phyloP scores from a whole-genome alignment of 345 rosid genomes.

The Punica granatum region DNA sequence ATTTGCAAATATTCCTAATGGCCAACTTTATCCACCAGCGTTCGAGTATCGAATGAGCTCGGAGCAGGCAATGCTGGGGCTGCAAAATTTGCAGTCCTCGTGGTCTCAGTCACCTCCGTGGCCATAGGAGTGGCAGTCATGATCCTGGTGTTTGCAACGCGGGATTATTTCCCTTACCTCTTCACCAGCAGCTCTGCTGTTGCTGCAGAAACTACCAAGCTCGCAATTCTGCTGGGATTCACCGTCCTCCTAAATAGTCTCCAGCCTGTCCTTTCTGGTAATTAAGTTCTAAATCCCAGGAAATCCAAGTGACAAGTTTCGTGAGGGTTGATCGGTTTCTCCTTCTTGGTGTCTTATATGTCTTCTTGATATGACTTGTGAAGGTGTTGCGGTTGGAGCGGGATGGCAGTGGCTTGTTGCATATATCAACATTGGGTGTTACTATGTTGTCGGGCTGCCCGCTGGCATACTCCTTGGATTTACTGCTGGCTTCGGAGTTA shows the following conservation, averaged over 20 bases:
- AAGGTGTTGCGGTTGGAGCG: slow-evolving; percentile 96
- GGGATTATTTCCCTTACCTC: slow-evolving; percentile 62
- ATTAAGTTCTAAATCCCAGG: not conserved
- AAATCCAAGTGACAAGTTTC: not conserved
- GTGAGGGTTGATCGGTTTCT: no score
- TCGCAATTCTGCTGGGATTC: slow-evolving; percentile 56
- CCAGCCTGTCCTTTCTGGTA: slow-evolving; percentile 86
- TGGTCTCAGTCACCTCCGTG: slow-evolving; percentile 66
- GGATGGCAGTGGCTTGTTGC: slow-evolving; percentile 93
- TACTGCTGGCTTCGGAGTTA: slow-evolving; percentile 54
- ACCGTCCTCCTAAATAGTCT: slow-evolving; percentile 82
- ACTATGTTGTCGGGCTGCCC: slow-evolving; percentile 77
- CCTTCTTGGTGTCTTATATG: not conserved
- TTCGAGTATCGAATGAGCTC: slow-evolving; percentile 88
- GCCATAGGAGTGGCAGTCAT: slow-evolving; percentile 51
- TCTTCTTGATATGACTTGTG: slow-evolving; percentile 2
- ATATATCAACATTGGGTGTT: slow-evolving; percentile 77
- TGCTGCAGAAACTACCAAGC: slow-evolving; percentile 67
- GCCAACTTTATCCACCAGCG: slow-evolving; percentile 30
- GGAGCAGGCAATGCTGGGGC: slow-evolving; percentile 62
- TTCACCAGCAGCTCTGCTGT: slow-evolving; percentile 72
- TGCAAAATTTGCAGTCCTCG: slow-evolving; percentile 63
- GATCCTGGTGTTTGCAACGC: slow-evolving; percentile 51
- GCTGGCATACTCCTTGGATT: slow-evolving; percentile 81
- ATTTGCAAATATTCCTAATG: not conserved